Percentiles rank a stretch among this genome's conserved stretches.
Evolutionary conservation across 2,329 filamentous ascomycete genomes (phyloP).

Genomic region (Chrysoporthe cubensis): DNA sequence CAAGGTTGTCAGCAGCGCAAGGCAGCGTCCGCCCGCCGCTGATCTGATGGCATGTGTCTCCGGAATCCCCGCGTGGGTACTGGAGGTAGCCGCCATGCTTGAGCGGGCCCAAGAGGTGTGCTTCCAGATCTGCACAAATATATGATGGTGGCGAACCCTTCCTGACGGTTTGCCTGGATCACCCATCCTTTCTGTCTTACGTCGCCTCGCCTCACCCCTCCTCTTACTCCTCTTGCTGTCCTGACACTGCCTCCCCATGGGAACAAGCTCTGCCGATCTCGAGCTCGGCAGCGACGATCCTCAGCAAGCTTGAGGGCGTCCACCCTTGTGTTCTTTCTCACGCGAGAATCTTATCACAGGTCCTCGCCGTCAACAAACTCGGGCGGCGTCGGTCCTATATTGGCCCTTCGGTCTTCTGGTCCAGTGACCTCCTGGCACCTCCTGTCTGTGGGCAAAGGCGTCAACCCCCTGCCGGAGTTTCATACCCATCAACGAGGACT

Average conservation of each 20-base stretch:
- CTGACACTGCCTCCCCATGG: background rate
- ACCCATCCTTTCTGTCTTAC: slow-evolving; percentile 21
- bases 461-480: background rate
- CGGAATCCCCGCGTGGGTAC: slow-evolving; percentile 12
- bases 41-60: background rate
- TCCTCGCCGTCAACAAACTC: slow-evolving; percentile 3
- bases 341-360: background rate
- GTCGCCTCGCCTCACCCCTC: slow-evolving; percentile 13
- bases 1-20: slow-evolving; percentile 20
- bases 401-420: background rate
- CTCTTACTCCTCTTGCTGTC: slow-evolving; percentile 8
- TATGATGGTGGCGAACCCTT: slow-evolving; percentile 23
- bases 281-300: background rate
- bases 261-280: background rate
- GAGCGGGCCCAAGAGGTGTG: background rate
- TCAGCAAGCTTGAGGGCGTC: background rate
- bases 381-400: slow-evolving; percentile 6
- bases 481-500: slow-evolving; percentile 4
- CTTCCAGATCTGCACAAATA: slow-evolving; percentile 21
- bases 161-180: slow-evolving; percentile 8
- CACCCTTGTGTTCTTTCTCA: background rate
- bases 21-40: slow-evolving; percentile 11
- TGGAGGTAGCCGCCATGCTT: slow-evolving; percentile 1
- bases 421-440: background rate
- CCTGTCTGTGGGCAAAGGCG: background rate